Evolutionary conservation across 2,329 filamentous ascomycete species (phyloP).

Genomic region (Botrytis byssoidea): DNA sequence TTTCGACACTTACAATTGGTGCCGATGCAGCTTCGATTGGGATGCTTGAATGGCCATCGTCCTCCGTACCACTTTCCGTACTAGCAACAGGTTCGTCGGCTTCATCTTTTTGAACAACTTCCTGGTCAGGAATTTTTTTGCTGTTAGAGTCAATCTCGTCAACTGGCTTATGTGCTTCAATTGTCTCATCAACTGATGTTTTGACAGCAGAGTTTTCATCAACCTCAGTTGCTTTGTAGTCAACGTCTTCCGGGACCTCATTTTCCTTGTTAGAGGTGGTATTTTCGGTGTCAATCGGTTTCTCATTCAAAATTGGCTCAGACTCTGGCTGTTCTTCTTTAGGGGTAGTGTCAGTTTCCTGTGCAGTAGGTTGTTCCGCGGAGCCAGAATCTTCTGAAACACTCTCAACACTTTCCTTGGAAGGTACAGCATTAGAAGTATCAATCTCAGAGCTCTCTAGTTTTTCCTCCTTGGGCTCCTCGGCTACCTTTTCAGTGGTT

Average conservation of each 20-base stretch:
- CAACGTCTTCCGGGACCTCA: not conserved
- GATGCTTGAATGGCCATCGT: not conserved
- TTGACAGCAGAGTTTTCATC: not conserved
- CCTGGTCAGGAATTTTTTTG: not conserved
- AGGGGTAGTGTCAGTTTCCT: not conserved
- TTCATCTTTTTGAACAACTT: not conserved
- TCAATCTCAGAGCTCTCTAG: not conserved
- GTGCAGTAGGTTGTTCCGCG: not conserved
- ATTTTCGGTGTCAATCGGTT: not conserved
- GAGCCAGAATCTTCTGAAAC: not conserved
- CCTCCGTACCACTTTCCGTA: not conserved
- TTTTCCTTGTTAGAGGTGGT: not conserved
- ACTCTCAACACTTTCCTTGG: not conserved
- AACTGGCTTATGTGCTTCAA: not conserved
- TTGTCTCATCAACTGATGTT: not conserved
- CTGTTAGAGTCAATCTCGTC: not conserved
- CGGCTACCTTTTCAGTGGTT: not conserved
- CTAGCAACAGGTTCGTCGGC: not conserved
- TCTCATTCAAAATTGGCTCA: not conserved
- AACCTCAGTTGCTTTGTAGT: not conserved
- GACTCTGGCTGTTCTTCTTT: not conserved
- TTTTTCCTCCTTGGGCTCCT: not conserved
- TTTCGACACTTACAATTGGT: constrained; percentile 39
- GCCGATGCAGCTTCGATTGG: not conserved
- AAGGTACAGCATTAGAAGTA: not conserved